Base-by-base conservation (phyloP, 2,329 filamentous ascomycete genomes). In the Aspergillus japonicus region DNA sequence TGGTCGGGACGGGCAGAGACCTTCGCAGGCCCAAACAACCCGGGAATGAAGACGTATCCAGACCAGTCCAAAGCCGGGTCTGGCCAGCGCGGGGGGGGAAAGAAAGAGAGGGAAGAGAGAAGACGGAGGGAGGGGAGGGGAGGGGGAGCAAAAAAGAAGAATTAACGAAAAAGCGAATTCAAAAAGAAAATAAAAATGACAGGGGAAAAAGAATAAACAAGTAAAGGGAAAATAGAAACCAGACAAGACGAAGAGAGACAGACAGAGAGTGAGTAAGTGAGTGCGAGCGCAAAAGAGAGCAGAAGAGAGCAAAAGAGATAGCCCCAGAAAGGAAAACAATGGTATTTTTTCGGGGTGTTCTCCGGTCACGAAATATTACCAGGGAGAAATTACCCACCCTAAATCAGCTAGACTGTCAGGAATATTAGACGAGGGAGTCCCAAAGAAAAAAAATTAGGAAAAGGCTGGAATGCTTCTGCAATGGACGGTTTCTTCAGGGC, bases 11-110 rank as follows among this genome's bases (percentile, higher is more conserved):
- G 56, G 50, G 50, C 31, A 50, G 50, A 58, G 31, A 58, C 48
- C 39, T 42, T 47, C 35, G 49, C 33, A 19, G 47, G 56, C 47
- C 56, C 56, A 59, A 60, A 59, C 57, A 50, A 60, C 49, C 53
- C 56, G 54, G 60, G 60, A 62, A 62, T 61, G 58, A 61, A 59
- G 57, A 59, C 49, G 58, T 60, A 65, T 61, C 63, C 61, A 63
- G 63, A 63, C 61, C 60, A 57, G 57, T 64, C 62, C 58, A 62
- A 55, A 55, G 62, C 55, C 49, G 39, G 62, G 58, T 62, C 65
- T 66, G 60, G 65, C 65, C 65, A 67, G 61, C 64, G 65, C 65
- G 64, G 65, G 65, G 65, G 64, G 53, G 57, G 54, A 24, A 49
- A 48, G 24, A 31, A 35, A 52, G 35, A 44, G 35, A 33, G 23